phyloP scores from a whole-genome alignment of 2,329 filamentous ascomycete genomes.

The Chaetomiaceae sp. region DNA sequence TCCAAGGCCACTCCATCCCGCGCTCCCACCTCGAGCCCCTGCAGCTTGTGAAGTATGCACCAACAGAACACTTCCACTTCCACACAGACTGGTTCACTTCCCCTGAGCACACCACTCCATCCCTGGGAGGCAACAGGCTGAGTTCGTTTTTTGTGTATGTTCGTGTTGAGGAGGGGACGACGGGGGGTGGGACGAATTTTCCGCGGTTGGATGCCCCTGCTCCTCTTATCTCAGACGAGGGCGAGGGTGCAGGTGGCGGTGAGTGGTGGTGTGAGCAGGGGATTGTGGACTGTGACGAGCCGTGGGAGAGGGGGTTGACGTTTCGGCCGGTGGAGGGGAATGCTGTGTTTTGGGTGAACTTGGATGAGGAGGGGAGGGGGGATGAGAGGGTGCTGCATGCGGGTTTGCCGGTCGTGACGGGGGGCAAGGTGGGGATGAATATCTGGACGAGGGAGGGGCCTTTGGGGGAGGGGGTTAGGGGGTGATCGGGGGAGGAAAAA shows the following conservation, averaged over 20 bases:
- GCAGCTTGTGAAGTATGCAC: slow-evolving; percentile 45
- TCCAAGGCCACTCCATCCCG: slow-evolving; percentile 41
- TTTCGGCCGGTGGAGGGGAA: slow-evolving; percentile 45
- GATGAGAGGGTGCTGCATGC: slow-evolving; percentile 44
- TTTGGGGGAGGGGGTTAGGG: slow-evolving; percentile 31
- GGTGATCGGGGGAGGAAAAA: neutral
- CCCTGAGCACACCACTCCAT: slow-evolving; percentile 34
- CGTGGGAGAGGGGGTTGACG: slow-evolving; percentile 44
- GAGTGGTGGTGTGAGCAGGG: slow-evolving; percentile 38
- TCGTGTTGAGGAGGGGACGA: slow-evolving; percentile 36
- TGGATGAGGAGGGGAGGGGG: slow-evolving; percentile 36
- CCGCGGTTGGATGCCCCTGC: slow-evolving; percentile 38
- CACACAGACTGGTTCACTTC: slow-evolving; percentile 50
- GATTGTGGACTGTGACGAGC: slow-evolving; percentile 45
- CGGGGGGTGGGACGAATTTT: slow-evolving; percentile 48
- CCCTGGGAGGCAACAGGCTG: slow-evolving; percentile 41
- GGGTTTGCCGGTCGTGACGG: slow-evolving; percentile 42
- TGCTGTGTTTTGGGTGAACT: slow-evolving; percentile 47
- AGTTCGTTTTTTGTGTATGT: slow-evolving; percentile 48
- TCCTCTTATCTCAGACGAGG: no score
- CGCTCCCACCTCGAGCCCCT: slow-evolving; percentile 42
- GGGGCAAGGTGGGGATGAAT: slow-evolving; percentile 49
- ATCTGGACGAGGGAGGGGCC: slow-evolving; percentile 46
- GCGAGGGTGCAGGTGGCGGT: no score
- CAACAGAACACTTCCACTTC: slow-evolving; percentile 44